These are phyloP conservation scores for Diaporthe longicolla DNA, from an alignment of 2,329 filamentous ascomycete genomes.

Conservation along the genomic window DNA sequence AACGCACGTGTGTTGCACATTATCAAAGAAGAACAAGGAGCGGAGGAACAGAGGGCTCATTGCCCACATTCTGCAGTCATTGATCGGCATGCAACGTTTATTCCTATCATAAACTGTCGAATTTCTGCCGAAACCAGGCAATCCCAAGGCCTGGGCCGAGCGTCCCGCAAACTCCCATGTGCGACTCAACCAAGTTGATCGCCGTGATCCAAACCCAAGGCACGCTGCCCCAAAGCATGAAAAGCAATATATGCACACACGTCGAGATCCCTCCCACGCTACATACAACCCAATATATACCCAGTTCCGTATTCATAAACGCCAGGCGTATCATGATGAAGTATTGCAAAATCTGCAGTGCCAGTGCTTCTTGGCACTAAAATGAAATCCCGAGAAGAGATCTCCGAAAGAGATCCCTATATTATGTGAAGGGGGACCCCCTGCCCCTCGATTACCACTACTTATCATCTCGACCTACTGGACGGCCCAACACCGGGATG, in stretches of 20 bases:
- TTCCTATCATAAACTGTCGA: not conserved
- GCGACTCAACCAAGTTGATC: not conserved
- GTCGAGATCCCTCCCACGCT: not conserved
- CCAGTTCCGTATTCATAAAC: not conserved
- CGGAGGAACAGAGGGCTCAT: not conserved
- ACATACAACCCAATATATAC: slow-evolving; percentile 6
- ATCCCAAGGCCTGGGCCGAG: not conserved
- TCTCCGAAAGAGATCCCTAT: too few species aligned
- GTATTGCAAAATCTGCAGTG: not conserved
- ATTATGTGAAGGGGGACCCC: not conserved
- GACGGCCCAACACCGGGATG: not conserved
- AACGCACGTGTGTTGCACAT: not conserved
- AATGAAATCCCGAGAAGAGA: not conserved
- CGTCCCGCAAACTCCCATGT: slow-evolving; percentile 10
- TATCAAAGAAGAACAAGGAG: too few species aligned
- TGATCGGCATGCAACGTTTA: not conserved
- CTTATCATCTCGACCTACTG: too few species aligned
- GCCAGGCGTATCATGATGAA: slow-evolving; percentile 10
- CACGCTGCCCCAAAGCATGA: not conserved
- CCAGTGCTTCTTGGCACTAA: not conserved
- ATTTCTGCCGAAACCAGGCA: not conserved
- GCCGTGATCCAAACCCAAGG: not conserved
- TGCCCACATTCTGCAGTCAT: not conserved
- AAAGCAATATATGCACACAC: slow-evolving; percentile 18
- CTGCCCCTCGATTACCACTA: not conserved